A percentile compares a stretch with the other conserved stretches of the same genome.
Conservation (phyloP, 345 rosid species). For the Citrus maxima region DNA sequence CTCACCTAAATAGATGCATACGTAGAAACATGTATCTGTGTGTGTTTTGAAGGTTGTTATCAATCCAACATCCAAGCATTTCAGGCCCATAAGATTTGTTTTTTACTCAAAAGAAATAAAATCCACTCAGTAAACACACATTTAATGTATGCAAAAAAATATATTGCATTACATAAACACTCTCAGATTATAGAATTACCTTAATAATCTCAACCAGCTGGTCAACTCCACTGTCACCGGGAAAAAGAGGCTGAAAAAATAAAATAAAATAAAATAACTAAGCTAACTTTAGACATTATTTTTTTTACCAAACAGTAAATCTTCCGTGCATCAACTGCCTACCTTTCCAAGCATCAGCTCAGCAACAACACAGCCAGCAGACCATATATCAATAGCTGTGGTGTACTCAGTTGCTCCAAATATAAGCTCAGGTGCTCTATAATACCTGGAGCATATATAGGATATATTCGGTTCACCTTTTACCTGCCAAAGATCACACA, state of each 20-base stretch:
- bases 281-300: not conserved
- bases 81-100: not conserved
- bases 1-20: not conserved
- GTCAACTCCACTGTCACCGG: conserved; percentile 96
- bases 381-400: conserved; percentile 95
- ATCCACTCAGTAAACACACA: not conserved
- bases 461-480: conserved; percentile 98
- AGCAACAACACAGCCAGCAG: conserved; percentile 95
- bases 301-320: conserved; percentile 3
- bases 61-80: not conserved
- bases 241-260: conserved; percentile 79
- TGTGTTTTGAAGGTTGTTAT: not conserved
- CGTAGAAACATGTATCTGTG: no score
- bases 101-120: not conserved
- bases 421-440: conserved; percentile 97
- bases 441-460: conserved; percentile 93
- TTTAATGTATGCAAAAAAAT: not conserved
- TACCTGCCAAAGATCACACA: conserved; percentile 46
- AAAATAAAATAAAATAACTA: not conserved
- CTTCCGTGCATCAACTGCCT: not conserved
- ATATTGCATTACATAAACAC: not conserved
- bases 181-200: conserved; percentile 37
- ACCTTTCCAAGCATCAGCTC: conserved; percentile 96
- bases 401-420: conserved; percentile 98
- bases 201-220: conserved; percentile 98